Evolutionary conservation across 441 rosid species (phyloP).

Genomic region (Kokia cookei): DNA sequence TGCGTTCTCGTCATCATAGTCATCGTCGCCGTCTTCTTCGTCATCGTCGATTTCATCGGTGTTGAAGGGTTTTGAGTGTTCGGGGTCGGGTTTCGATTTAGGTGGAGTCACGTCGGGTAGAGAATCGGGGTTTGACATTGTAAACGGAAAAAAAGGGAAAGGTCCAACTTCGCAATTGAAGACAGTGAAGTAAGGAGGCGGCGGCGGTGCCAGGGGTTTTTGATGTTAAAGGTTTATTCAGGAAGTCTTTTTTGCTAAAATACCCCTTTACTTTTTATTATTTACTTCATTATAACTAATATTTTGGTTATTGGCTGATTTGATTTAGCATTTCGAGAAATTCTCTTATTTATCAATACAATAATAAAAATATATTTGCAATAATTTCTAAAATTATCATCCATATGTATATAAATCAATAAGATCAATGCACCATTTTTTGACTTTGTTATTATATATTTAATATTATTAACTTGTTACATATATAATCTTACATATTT

Average conservation of each 20-base stretch:
- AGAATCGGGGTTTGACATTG: background rate
- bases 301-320: background rate
- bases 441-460: no score
- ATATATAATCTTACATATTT: no score
- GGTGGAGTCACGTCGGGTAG: background rate
- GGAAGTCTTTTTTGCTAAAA: background rate
- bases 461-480: no score
- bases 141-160: background rate
- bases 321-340: background rate
- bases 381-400: no score
- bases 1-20: background rate
- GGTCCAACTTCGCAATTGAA: background rate
- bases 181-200: background rate
- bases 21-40: background rate
- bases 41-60: constrained; percentile 2
- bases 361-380: no score
- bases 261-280: background rate
- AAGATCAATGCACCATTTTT: no score
- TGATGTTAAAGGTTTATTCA: background rate
- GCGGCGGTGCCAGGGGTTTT: constrained; percentile 3
- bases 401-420: no score
- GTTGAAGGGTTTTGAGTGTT: background rate
- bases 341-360: background rate
- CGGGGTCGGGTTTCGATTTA: background rate
- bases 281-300: background rate